phyloP scores from a whole-genome alignment of 2,329 filamentous ascomycete genomes.

The Colletotrichum sp. region DNA sequence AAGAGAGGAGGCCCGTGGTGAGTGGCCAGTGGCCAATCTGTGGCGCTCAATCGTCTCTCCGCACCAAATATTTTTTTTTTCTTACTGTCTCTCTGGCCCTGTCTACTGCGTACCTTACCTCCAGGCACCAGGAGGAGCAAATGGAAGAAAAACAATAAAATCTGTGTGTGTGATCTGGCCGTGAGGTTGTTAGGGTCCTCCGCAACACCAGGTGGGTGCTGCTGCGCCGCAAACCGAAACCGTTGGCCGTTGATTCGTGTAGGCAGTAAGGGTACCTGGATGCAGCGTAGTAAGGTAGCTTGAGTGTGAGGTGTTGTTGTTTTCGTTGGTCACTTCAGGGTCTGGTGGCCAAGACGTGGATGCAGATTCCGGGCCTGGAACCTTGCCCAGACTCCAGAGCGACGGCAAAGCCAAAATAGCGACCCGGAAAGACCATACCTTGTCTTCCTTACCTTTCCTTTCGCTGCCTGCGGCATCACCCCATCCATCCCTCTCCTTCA shows the following conservation, averaged over 20 bases:
- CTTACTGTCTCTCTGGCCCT: background rate
- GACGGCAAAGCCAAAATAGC: background rate
- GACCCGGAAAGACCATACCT: background rate
- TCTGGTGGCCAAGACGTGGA: background rate
- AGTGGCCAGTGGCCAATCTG: background rate
- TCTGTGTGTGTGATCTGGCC: background rate
- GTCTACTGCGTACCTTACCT: background rate
- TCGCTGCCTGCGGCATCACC: conserved; percentile 1
- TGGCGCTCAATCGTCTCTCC: background rate
- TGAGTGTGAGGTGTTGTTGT: background rate
- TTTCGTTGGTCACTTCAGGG: background rate
- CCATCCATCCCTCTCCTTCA: background rate
- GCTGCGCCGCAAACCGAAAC: background rate
- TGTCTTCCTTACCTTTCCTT: background rate
- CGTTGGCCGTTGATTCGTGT: background rate
- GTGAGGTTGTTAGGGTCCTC: background rate
- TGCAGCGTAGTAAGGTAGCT: background rate
- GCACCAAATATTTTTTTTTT: background rate
- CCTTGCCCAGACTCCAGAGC: background rate
- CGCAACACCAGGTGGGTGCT: background rate
- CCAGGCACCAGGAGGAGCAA: background rate
- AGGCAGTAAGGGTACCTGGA: background rate
- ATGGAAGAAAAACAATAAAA: background rate
- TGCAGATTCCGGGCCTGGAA: background rate
- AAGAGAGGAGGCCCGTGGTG: background rate